phyloP scores from a whole-genome alignment of 2,329 filamentous ascomycete genomes.

The Paracoccidioides lutzii region DNA sequence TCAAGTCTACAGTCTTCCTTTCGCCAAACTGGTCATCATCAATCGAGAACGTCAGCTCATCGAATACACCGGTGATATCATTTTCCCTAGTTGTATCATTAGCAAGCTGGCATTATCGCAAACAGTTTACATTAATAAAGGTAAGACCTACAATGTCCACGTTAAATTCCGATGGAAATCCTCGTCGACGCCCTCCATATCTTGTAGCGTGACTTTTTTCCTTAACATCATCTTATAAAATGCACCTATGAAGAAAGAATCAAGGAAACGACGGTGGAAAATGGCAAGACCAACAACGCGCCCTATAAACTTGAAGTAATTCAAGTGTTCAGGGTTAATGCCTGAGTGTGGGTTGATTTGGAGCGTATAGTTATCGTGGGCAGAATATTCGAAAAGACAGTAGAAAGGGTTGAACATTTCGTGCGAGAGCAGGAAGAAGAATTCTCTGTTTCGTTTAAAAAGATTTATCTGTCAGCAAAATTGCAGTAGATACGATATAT shows the following conservation, averaged over 20 bases:
- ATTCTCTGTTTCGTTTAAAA: constrained; percentile 50
- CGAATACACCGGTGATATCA: constrained; percentile 80
- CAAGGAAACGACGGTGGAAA: constrained; percentile 93
- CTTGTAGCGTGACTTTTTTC: constrained; percentile 79
- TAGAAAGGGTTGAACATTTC: constrained; percentile 99
- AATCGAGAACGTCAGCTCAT: constrained; percentile 85
- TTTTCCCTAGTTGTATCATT: constrained; percentile 51
- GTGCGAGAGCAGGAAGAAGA: constrained; percentile 97
- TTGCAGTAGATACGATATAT: too few relatives aligned
- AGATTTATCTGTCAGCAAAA: not conserved
- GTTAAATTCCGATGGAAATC: constrained; percentile 94
- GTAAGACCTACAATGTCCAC: constrained; percentile 64
- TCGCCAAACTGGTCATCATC: constrained; percentile 97
- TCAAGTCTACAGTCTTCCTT: constrained; percentile 84
- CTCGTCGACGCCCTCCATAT: constrained; percentile 98
- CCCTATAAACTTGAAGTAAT: constrained; percentile 99
- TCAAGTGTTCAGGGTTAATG: constrained; percentile 97
- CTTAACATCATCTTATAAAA: constrained; percentile 99
- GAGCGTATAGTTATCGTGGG: constrained; percentile 98
- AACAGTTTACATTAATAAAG: not conserved
- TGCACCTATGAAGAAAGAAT: constrained; percentile 97
- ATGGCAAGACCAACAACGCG: constrained; percentile 93
- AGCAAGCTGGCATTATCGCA: constrained; percentile 8
- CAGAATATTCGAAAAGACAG: constrained; percentile 97
- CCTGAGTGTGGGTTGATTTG: constrained; percentile 99